These are phyloP conservation scores for Pseudogymnoascus sp. DNA, from an alignment of 2,329 filamentous ascomycete species.

Conservation along the genomic window DNA sequence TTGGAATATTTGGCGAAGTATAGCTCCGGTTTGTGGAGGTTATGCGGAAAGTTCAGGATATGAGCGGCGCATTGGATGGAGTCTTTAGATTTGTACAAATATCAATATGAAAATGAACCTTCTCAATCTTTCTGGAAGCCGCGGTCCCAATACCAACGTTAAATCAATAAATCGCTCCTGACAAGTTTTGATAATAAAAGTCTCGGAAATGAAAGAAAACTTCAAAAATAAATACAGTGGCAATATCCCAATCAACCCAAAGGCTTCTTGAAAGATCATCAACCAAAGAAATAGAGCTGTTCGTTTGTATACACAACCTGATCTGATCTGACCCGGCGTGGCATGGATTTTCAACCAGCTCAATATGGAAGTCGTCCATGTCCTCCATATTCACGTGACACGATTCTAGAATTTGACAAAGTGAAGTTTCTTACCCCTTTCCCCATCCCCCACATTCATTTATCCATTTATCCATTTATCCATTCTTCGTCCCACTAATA, in stretches of 20 bases:
- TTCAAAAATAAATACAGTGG: neutral
- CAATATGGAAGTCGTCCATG: neutral
- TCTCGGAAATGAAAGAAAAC: neutral
- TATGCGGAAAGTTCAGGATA: neutral
- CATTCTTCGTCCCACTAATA: neutral
- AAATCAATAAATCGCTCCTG: neutral
- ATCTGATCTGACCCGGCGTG: neutral
- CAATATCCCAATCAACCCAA: neutral
- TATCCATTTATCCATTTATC: neutral
- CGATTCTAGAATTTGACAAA: neutral
- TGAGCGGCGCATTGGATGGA: neutral
- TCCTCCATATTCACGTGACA: neutral
- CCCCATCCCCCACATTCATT: neutral
- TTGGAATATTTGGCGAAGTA: neutral
- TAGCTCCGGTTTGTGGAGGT: neutral
- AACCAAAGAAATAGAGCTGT: neutral
- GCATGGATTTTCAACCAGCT: neutral
- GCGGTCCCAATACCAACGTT: no score
- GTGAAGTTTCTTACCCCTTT: neutral
- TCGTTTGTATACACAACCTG: neutral
- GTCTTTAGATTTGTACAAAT: neutral
- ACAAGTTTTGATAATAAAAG: neutral
- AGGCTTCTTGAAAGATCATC: neutral
- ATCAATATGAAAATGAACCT: neutral
- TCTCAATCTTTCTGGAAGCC: neutral